Evolutionary conservation across 2,329 filamentous ascomycete genomes (phyloP), one percentile per base, ranked within the genome.

Genomic region (Cadophora malorum): DNA sequence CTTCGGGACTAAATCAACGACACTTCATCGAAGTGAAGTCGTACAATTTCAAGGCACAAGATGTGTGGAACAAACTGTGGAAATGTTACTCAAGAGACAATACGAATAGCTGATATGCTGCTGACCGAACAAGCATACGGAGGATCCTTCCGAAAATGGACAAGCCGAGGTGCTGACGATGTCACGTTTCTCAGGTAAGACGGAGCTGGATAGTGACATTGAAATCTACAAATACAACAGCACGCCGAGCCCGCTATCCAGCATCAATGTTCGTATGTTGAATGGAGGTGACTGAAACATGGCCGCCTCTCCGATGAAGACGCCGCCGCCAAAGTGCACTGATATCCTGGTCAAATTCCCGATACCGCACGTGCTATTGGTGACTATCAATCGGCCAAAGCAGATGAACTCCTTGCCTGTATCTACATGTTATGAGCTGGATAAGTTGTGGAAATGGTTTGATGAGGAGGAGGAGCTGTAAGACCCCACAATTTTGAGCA

Each of bases 371-470:
- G 81, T 85, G 63, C 78, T 87, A 10, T 81, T 85, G 65, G 81
- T 87, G 33, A 85, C 83, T 59, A 85, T 86, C 70, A 83, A 85
- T 69, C 81, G 83, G n/a, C 79, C 82, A 58, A 77, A 76, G 60
- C 78, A 79, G 64, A 82, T 84, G 80, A 86, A 86, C 73, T 80
- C 79, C 4, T 76, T 83, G 59, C 77, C 80, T 33, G 78, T 76
- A 64, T 75, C 75, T n/a, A 78, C 81, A 0, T 83, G 84, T 74
- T 82, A 79, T 75, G 84, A 86, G 71, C 81, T 83, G 73, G 80
- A 83, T 41, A 73, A 77, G 3, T 76, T 87, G 0, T 84, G 84
- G 72, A 80, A 81, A 50, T 86, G 84, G 84, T 86, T 85, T 71
- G 85, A 87, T 73, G 75, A 76, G 7, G 83, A 85, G 73, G 82